Base-by-base conservation (phyloP, 192 early-diverging fungal species). In the Phlyctochytrium planicorne region DNA sequence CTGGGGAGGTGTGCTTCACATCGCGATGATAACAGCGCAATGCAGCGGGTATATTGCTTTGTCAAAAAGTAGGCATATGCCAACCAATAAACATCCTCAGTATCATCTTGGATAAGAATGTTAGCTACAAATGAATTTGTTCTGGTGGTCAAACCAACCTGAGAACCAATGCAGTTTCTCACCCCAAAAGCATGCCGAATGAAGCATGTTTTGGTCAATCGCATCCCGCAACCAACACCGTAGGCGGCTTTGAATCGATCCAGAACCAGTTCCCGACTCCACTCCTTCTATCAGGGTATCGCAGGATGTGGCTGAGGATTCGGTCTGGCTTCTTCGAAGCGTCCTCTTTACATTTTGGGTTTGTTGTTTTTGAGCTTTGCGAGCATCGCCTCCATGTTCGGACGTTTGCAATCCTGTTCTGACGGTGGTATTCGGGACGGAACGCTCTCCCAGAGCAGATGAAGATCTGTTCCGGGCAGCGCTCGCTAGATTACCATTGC, bases 171-270 rank as follows among this genome's bases (percentile, higher is more conserved):
- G 14, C 10, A 57, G 55, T 29, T 29, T 14, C 6, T 29, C 55
- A 14, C 20, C 55, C 55, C 55, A 57, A 27, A 57, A 57, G 55
- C 55, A 57, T 10, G 55, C 55, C 27, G 55, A 24, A 12, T 20
- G 10, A 12, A 57, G 27, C 20, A 57, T 12, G 55, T 57, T 57
- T 27, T 57, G 20, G 25, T 57, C 10, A 6, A 57, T 14, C 6
- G 55, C 55, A 27, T 14, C 55, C 27, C 25, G 55, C 14, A 57
- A 6, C 55, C 55, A 57, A 27, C 16, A 10, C 6, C 55, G 55
- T 10, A 57, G 40, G 40, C 40, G 40, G 40, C 20, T 6, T 47
- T 47, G 10, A 47, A 20, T 47, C 6, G 40, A 47, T 47, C 40
- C 40, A 47, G 40, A 47, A n/a, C n/a, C n/a, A n/a, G n/a, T n/a